Evolutionary conservation across 805 yeast genomes (phyloP), one percentile per base, ranked within the genome.

Genomic region (Zygosaccharomyces kombuchaensis): DNA sequence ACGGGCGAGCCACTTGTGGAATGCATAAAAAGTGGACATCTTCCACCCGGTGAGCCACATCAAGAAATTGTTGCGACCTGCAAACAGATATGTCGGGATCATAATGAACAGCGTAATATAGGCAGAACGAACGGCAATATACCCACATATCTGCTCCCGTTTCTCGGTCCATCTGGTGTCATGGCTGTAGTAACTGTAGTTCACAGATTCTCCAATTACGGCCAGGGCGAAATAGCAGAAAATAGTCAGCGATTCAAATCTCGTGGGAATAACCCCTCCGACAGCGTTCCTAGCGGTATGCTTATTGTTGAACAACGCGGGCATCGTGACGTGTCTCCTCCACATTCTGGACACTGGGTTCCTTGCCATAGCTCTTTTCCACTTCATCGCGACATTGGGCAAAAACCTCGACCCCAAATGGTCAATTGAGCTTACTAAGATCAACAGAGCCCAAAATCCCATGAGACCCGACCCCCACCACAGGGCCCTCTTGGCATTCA

Each of bases 51-150:
- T 77, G 9, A 80, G 44, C 65, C 68, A 69, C 46, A 77, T 72
- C 57, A 85, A 67, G 31, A 87, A 75, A 55, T 83, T 85, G 62
- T 85, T 86, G 53, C 91, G 70, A 22, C 84, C 83, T 4, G 85
- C 85, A 63, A 85, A 81, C 45, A 82, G 67, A 49, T 77, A 74
- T 9, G 80, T 58, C 7, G 75, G 60, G 2, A 87, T 86, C 48
- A 80, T 68, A 46, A 78, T 44, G 48, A 72, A 78, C 37, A 75
- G 58, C 2, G 74, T 63, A 51, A 76, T 62, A 21, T 76, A 50
- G 26, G 76, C 82, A 9, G 78, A 62, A 60, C 85, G 69, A 60
- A 78, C 82, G 22, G 77, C 81, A 17, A 81, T 48, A 30, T 48
- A 48, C 30, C 59, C 40, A 4, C 49, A 37, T 32, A 59, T 39